phyloP scores from a whole-genome alignment of 2,329 filamentous ascomycete genomes.

The Colletotrichum tamarilloi region DNA sequence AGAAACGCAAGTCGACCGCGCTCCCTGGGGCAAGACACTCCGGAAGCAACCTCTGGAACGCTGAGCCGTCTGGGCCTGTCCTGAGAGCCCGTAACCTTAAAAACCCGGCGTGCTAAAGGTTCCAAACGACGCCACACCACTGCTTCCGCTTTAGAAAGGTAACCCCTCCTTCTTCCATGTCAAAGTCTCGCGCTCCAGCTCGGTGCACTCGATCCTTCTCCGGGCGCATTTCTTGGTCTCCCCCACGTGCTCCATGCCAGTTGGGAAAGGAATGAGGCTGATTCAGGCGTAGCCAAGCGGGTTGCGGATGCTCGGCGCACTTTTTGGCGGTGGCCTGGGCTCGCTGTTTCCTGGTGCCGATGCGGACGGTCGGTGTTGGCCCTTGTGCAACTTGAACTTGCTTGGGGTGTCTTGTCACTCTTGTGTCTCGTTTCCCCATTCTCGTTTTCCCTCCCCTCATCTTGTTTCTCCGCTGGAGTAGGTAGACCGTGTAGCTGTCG shows the following conservation, averaged over 20 bases:
- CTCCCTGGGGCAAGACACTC: conserved; percentile 20
- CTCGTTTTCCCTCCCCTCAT: conserved; percentile 20
- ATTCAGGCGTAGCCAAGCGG: conserved; percentile 40
- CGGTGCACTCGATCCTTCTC: conserved; percentile 31
- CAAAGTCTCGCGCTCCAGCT: conserved; percentile 27
- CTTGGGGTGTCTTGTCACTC: conserved; percentile 13
- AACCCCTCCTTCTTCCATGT: conserved; percentile 24
- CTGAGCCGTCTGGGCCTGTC: conserved; percentile 18
- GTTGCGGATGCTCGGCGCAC: conserved; percentile 35
- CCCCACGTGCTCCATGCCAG: conserved; percentile 36
- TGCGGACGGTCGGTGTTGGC: conserved; percentile 31
- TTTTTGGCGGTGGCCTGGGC: conserved; percentile 33
- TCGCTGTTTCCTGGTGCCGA: conserved; percentile 30
- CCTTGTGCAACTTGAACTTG: conserved; percentile 23
- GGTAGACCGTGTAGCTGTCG: neutral
- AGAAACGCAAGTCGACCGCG: neutral
- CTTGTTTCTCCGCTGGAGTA: conserved; percentile 22
- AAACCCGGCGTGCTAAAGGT: conserved; percentile 9
- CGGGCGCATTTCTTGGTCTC: conserved; percentile 31
- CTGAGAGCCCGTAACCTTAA: conserved; percentile 33
- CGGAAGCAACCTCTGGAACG: conserved; percentile 30
- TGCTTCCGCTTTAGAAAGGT: conserved; percentile 34
- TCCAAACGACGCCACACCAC: conserved; percentile 26
- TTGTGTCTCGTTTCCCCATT: conserved; percentile 34
- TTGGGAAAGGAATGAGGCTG: conserved; percentile 44